Conservation (phyloP, 2,329 filamentous ascomycete genomes). For the Fusarium burgessii region DNA sequence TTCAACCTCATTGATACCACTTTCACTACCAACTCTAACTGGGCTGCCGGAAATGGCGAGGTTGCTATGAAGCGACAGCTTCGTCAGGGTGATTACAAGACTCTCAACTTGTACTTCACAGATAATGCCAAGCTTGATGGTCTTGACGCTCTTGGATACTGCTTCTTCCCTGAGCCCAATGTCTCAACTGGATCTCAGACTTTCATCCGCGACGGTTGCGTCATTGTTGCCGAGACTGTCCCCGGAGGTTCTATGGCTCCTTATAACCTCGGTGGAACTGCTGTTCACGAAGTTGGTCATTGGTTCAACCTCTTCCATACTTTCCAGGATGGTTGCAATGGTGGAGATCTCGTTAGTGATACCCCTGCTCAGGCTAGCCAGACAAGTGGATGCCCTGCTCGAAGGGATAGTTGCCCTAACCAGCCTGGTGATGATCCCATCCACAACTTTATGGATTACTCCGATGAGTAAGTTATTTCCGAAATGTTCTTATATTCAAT, state of each 20-base stretch:
- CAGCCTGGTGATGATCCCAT: slow-evolving; percentile 51
- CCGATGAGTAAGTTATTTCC: slow-evolving; percentile 53
- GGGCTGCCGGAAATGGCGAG: slow-evolving; percentile 57
- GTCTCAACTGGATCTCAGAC: slow-evolving; percentile 17
- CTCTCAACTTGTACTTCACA: slow-evolving; percentile 54
- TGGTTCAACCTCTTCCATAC: slow-evolving; percentile 59
- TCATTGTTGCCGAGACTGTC: slow-evolving; percentile 52
- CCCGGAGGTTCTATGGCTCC: slow-evolving; percentile 53
- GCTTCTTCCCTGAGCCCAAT: slow-evolving; percentile 56
- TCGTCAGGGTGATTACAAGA: slow-evolving; percentile 58
- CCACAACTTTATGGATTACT: slow-evolving; percentile 56
- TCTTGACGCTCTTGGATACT: slow-evolving; percentile 53
- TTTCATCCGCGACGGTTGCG: slow-evolving; percentile 57
- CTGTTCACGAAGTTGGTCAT: slow-evolving; percentile 55
- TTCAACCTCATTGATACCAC: slow-evolving; percentile 59
- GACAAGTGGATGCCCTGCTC: slow-evolving; percentile 52
- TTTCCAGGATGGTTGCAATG: slow-evolving; percentile 52
- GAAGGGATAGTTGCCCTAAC: slow-evolving; percentile 51
- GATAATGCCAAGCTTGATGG: slow-evolving; percentile 33
- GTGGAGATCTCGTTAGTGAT: slow-evolving; percentile 56
- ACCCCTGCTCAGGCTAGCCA: slow-evolving; percentile 53
- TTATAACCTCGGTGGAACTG: slow-evolving; percentile 48
- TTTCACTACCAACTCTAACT: slow-evolving; percentile 61
- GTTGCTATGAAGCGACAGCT: slow-evolving; percentile 59
- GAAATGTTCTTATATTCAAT: fast-evolving